phyloP scores from a whole-genome alignment of 2,329 filamentous ascomycete genomes.

The Elsinoe ampelina region DNA sequence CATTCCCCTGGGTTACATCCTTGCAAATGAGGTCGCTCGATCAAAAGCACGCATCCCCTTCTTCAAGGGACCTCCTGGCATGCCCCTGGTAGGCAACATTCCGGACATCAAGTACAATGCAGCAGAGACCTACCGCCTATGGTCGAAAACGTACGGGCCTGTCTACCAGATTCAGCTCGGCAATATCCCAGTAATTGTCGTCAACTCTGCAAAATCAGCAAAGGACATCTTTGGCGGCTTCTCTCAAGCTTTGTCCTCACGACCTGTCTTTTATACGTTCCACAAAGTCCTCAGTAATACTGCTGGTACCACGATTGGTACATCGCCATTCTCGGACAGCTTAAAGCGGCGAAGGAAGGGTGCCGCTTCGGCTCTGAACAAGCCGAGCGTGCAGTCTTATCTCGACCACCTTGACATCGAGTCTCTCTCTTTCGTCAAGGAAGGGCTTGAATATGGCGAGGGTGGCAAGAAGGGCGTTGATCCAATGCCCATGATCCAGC shows the following conservation, averaged over 20 bases:
- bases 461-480: constrained; percentile 48
- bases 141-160: constrained; percentile 33
- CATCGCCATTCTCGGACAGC: constrained; percentile 56
- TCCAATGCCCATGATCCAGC: constrained; percentile 60
- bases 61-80: constrained; percentile 32
- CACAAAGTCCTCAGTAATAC: constrained; percentile 53
- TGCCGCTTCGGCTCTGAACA: constrained; percentile 56
- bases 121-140: constrained; percentile 35
- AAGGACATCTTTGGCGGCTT: constrained; percentile 34
- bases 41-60: constrained; percentile 29
- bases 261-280: constrained; percentile 39
- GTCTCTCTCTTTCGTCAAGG: constrained; percentile 53
- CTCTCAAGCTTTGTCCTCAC: constrained; percentile 33
- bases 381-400: constrained; percentile 54
- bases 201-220: constrained; percentile 35
- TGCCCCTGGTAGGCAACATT: constrained; percentile 35
- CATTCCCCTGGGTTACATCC: constrained; percentile 28
- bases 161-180: constrained; percentile 40
- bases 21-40: constrained; percentile 31
- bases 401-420: constrained; percentile 54
- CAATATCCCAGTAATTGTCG: constrained; percentile 36
- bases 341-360: constrained; percentile 56
- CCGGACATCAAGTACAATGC: constrained; percentile 35
- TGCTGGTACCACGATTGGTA: constrained; percentile 58
- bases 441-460: constrained; percentile 50